A percentile compares a stretch with the other conserved stretches of the same genome.
Evolutionary conservation across 2,329 filamentous ascomycete genomes (phyloP).

Genomic region (Aspergillus versicolor): DNA sequence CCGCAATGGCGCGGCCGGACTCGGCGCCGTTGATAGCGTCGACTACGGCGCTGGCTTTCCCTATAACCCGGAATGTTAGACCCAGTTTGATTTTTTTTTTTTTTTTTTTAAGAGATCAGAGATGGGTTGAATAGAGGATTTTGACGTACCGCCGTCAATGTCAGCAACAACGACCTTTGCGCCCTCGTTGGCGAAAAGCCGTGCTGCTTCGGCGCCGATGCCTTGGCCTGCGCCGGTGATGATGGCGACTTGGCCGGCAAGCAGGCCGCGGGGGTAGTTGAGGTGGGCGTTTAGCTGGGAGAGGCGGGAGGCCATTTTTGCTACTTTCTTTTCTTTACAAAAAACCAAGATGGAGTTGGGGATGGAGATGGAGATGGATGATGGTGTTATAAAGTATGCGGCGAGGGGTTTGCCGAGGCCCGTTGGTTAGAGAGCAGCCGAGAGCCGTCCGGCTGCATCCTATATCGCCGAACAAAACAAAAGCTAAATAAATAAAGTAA

Average conservation of each 20-base stretch:
- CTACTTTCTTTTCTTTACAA: background rate
- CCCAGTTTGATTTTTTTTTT: too few relatives aligned
- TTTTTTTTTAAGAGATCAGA: too few relatives aligned
- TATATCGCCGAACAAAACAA: background rate
- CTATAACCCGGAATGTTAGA: slow-evolving; percentile 40
- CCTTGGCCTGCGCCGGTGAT: slow-evolving; percentile 85
- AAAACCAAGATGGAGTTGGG: background rate
- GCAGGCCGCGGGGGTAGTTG: slow-evolving; percentile 76
- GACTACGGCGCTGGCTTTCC: slow-evolving; percentile 68
- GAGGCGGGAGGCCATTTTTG: slow-evolving; percentile 53
- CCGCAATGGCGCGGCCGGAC: slow-evolving; percentile 65
- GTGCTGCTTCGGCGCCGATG: slow-evolving; percentile 80
- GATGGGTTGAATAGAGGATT: background rate
- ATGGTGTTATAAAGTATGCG: background rate
- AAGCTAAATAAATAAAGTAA: slow-evolving; percentile 1
- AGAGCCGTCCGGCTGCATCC: slow-evolving; percentile 5
- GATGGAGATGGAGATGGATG: background rate
- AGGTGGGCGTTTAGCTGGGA: slow-evolving; percentile 75
- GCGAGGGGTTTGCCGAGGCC: slow-evolving; percentile 10
- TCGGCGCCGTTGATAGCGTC: slow-evolving; percentile 67
- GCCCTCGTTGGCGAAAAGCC: slow-evolving; percentile 82
- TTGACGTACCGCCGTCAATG: slow-evolving; percentile 66
- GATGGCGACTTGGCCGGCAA: slow-evolving; percentile 79
- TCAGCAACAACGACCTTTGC: slow-evolving; percentile 82
- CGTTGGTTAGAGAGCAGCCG: slow-evolving; percentile 12